These are phyloP conservation scores for Neurospora sp. DNA, from an alignment of 495 filamentous ascomycete genomes.

Conservation along the genomic window DNA sequence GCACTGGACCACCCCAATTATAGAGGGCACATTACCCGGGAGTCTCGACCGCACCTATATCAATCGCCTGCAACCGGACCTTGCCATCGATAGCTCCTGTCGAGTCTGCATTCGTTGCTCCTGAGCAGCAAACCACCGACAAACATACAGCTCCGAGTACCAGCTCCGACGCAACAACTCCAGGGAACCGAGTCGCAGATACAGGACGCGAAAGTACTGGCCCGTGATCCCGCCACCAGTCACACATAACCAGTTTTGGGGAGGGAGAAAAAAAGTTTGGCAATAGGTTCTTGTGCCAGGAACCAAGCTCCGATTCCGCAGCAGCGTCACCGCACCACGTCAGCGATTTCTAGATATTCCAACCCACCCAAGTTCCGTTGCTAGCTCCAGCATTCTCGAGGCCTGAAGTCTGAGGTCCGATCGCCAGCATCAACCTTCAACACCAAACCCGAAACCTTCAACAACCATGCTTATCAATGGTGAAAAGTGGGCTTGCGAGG, in stretches of 20 bases:
- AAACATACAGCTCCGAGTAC: background rate
- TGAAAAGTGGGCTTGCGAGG: constrained; percentile 88
- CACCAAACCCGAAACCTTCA: background rate
- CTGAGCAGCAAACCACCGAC: background rate
- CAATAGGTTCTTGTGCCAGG: background rate
- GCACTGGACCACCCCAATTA: background rate
- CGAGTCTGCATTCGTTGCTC: background rate
- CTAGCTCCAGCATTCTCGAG: background rate
- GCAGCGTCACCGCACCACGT: background rate
- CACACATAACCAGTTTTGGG: background rate
- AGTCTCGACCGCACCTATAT: background rate
- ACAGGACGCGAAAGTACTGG: background rate
- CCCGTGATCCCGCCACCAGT: background rate
- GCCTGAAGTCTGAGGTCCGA: background rate
- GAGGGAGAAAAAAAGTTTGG: background rate
- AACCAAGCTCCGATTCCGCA: background rate
- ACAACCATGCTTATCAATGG: constrained; percentile 70
- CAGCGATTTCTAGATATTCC: background rate
- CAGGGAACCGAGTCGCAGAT: background rate
- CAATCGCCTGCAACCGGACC: background rate
- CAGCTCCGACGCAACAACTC: background rate
- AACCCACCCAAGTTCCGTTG: background rate
- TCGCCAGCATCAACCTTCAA: background rate
- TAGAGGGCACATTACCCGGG: background rate
- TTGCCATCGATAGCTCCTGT: background rate